These are phyloP conservation scores for Scheffersomyces illinoinensis DNA, from an alignment of 1,139 yeast genomes.

Conservation along the genomic window DNA sequence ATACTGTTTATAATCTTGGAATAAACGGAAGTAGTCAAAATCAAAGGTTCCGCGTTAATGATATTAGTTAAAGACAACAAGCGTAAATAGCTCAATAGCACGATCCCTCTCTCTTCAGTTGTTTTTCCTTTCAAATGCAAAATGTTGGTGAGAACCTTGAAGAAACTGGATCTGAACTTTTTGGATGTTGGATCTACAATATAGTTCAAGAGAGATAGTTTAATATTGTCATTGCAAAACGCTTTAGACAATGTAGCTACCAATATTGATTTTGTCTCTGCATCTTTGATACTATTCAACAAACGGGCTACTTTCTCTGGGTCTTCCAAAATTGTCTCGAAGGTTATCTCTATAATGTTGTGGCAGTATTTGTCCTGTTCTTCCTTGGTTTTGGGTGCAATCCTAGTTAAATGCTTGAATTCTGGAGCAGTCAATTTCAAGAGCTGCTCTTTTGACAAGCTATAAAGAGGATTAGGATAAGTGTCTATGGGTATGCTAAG, in stretches of 20 bases:
- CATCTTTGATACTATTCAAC: conserved; percentile 17
- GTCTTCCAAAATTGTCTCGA: conserved; percentile 27
- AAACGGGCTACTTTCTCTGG: conserved; percentile 25
- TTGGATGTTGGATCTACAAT: conserved; percentile 23
- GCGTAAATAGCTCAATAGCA: conserved; percentile 25
- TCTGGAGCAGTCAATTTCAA: conserved; percentile 20
- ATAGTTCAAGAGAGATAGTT: conserved; percentile 29
- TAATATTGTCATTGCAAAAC: conserved; percentile 22
- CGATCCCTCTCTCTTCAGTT: conserved; percentile 13
- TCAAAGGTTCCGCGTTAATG: conserved; percentile 26
- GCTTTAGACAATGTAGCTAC: conserved; percentile 14
- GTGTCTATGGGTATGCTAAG: conserved; percentile 18
- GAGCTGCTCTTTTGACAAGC: conserved; percentile 28
- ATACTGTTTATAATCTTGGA: conserved; percentile 20
- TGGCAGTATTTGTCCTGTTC: conserved; percentile 34
- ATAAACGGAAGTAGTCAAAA: conserved; percentile 19
- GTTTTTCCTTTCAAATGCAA: conserved; percentile 13
- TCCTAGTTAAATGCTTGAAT: conserved; percentile 23
- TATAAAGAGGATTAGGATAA: conserved; percentile 36
- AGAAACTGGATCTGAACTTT: conserved; percentile 17
- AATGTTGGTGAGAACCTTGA: conserved; percentile 22
- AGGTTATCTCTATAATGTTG: conserved; percentile 29
- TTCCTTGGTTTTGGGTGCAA: conserved; percentile 24
- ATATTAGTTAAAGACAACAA: conserved; percentile 21
- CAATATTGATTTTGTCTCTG: conserved; percentile 11